Conservation (phyloP, 352 stramenopile genomes). For the Phytophthora pinifolia region DNA sequence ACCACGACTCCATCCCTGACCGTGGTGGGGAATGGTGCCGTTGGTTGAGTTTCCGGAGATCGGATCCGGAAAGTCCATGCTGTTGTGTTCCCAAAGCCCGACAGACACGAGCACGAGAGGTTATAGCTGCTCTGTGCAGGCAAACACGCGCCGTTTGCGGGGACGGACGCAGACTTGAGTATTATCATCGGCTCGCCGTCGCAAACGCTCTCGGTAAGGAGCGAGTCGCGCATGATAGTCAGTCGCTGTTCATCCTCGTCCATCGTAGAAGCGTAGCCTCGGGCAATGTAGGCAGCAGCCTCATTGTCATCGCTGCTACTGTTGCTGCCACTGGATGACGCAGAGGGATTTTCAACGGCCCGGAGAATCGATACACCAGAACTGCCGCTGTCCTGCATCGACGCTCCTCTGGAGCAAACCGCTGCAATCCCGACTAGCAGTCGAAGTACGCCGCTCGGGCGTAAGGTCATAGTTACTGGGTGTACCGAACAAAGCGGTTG, state of each 20-base stretch:
- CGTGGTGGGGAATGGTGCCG: constrained; percentile 16
- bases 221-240: constrained; percentile 32
- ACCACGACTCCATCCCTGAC: constrained; percentile 12
- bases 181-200: constrained; percentile 39
- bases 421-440: constrained; percentile 16
- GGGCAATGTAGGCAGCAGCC: constrained; percentile 30
- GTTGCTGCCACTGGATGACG: background rate
- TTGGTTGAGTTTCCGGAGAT: constrained; percentile 12
- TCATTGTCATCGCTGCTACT: constrained; percentile 12
- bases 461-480: constrained; percentile 26
- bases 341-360: background rate
- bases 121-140: constrained; percentile 34
- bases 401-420: background rate
- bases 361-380: constrained; percentile 6
- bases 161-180: constrained; percentile 28
- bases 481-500: constrained; percentile 42
- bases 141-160: constrained; percentile 38
- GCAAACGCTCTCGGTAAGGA: constrained; percentile 39
- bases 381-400: constrained; percentile 14
- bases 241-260: constrained; percentile 31
- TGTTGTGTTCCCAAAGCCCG: constrained; percentile 31
- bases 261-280: constrained; percentile 35
- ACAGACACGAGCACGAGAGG: constrained; percentile 47
- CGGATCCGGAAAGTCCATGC: constrained; percentile 37
- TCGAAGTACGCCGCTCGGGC: constrained; percentile 26